Conservation (phyloP, 257 asterid species). For the Plantago ovata region DNA sequence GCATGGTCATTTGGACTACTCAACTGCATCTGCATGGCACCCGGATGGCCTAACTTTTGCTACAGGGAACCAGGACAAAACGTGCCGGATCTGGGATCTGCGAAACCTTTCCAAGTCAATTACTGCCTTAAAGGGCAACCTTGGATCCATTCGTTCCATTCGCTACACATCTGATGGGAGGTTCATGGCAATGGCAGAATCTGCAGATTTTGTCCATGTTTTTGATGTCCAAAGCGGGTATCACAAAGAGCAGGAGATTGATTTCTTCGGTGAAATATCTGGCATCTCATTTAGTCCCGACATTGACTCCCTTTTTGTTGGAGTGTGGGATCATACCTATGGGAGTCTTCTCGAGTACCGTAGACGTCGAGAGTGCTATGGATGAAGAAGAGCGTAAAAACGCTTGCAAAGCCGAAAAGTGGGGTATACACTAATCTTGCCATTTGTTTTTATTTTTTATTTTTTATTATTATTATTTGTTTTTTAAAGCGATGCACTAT, state of each 20-base stretch:
- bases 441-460: no score
- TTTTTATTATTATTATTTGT: no score
- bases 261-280: constrained; percentile 94
- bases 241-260: constrained; percentile 75
- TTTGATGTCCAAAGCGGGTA: constrained; percentile 72
- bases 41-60: constrained; percentile 82
- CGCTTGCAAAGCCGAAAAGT: no score
- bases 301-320: constrained; percentile 75
- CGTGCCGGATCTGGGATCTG: constrained; percentile 84
- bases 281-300: constrained; percentile 93
- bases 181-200: constrained; percentile 97
- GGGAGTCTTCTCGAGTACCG: constrained; percentile 89
- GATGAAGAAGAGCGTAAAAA: no score
- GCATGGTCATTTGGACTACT: constrained; percentile 74
- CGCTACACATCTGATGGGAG: constrained; percentile 86
- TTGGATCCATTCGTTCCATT: constrained; percentile 87
- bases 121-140: constrained; percentile 65
- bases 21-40: constrained; percentile 96
- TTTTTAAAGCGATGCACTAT: no score
- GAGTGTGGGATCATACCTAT: constrained; percentile 90
- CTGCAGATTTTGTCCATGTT: constrained; percentile 88
- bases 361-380: constrained; percentile 58
- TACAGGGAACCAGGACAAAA: constrained; percentile 94
- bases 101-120: constrained; percentile 64
- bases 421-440: no score